Percentiles rank a stretch among this genome's conserved stretches.
phyloP scores from a whole-genome alignment of 768 basidiomycete species.

The Cyathus striatus region DNA sequence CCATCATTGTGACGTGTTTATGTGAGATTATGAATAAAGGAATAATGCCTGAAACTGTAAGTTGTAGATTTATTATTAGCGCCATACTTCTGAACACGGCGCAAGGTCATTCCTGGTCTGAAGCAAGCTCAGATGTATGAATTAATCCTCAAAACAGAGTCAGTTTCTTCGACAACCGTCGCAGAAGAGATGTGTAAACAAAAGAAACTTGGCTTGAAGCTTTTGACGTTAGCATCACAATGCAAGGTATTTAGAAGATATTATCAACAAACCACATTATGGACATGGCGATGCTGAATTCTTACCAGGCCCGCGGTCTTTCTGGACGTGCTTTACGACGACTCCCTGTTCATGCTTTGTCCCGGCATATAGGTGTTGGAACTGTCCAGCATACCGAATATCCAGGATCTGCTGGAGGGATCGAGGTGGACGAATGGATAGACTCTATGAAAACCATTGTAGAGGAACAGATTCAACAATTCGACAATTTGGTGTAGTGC shows the following conservation, averaged over 20 bases:
- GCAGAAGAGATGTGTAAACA: too few species aligned
- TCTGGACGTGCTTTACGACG: constrained; percentile 90
- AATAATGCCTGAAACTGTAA: constrained; percentile 60
- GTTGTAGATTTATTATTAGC: constrained; percentile 17
- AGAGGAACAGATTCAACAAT: constrained; percentile 46
- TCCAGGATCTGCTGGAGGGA: constrained; percentile 10
- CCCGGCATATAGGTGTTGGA: constrained; percentile 70
- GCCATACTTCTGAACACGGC: not conserved
- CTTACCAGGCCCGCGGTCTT: constrained; percentile 63
- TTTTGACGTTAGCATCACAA: constrained; percentile 65
- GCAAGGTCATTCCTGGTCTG: constrained; percentile 51
- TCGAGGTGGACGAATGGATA: constrained; percentile 69
- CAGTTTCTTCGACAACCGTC: constrained; percentile 8
- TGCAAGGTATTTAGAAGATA: too few species aligned
- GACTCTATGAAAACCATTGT: constrained; percentile 82
- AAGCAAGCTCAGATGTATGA: constrained; percentile 59
- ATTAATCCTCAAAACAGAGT: constrained; percentile 30
- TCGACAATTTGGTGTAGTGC: constrained; percentile 36
- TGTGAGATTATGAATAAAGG: constrained; percentile 73
- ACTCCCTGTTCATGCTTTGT: constrained; percentile 91
- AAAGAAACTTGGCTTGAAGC: constrained; percentile 49
- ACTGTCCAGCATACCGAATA: constrained; percentile 13
- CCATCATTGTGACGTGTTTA: constrained; percentile 82
- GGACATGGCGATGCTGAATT: not conserved
- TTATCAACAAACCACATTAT: too few species aligned